Base-by-base conservation (phyloP, 768 basidiomycete genomes). In the Psilocybe cubensis region DNA sequence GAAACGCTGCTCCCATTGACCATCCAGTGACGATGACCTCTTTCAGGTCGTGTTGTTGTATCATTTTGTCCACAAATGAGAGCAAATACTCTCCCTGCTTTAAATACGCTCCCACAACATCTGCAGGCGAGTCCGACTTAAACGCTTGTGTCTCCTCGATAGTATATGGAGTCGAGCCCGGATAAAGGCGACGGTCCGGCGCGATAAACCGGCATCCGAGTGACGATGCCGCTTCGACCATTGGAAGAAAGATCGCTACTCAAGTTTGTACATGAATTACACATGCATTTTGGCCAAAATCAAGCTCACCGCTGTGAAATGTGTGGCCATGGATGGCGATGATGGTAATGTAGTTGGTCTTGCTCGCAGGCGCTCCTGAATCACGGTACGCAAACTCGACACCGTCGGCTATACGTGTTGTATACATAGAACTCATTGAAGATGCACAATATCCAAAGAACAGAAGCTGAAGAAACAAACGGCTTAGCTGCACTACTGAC, bases 161-260 rank as follows among this genome's bases (percentile, higher is more conserved):
- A 1, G 66, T 68, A 41, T 70, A 71, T 0, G 69, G 69, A 1
- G 71, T 71, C 20, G 72, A 68, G 1, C 69, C 69, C 0, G 68
- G 69, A 52, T 75, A 75, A 29, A 69, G 64, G 8, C 74, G 68
- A 17, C 74, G 68, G 44, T 74, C 74, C n/a, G 74, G 47, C n/a
- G 58, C 54, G 28, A 76, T 68, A 4, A 70, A 33, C 12, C 75
- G 70, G 20, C 70, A 50, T 9, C 54, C 57, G 33, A 56, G 56
- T 11, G 65, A 49, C 14, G 27, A 2, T 0, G 69, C 70, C 4
- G 60, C 24, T 1, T 59, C 52, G 23, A 56, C 47, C 28, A 72
- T 62, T 38, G 62, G 63, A 48, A 57, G 60, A 40, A 72, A 72
- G 10, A 63, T 61, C 1, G 67, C 71, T 72, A 40, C 23, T 23